Base-by-base conservation (phyloP, 768 basidiomycete species). In the Mycena belliarum region DNA sequence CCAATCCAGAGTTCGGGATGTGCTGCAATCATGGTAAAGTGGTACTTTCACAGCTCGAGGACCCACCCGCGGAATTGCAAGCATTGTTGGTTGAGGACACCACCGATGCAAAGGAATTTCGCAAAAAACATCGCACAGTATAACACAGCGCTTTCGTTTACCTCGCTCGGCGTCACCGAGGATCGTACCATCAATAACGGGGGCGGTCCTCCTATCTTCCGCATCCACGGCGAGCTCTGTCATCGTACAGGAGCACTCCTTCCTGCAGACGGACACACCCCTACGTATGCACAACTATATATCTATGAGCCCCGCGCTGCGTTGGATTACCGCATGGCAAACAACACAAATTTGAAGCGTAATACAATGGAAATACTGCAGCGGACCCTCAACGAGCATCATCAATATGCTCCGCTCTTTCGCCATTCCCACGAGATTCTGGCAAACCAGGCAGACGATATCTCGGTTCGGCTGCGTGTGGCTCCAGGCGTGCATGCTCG, bases 211-310 rank as follows among this genome's bases (percentile, higher is more conserved):
- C 67, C 63, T 8, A 51, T 65, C 0, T 73, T 72, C 49, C 33
- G 40, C 1, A 66, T 76, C 16, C 69, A 71, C 51, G 72, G 71
- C 0, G 47, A 65, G 10, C 69, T 76, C 0, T 66, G 66, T 50
- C 75, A 78, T 64, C 55, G 49, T 0, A 66, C 72, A 11, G 78
- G 76, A 0, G 49, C 71, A 6, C 64, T 82, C 0, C 21, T 57
- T 3, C 70, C 77, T 24, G 10, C 50, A 0, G 43, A 47, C 18
- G 68, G 60, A 1, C 15, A 40, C 1, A 32, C 29, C 0, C 72
- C 77, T 0, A 29, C 50, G 0, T 80, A 74, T 68, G 70, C 75
- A 0, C 78, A 82, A 50, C 68, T 80, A 0, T 79, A 78, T 46
- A 69, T 78, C 18, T 70, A 73, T 62, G 72, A 78, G 63, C 66